A percentile compares a stretch with the other conserved stretches of the same genome.
Evolutionary conservation across 2,329 filamentous ascomycete genomes (phyloP).

Genomic region (Fonsecaea pedrosoi): DNA sequence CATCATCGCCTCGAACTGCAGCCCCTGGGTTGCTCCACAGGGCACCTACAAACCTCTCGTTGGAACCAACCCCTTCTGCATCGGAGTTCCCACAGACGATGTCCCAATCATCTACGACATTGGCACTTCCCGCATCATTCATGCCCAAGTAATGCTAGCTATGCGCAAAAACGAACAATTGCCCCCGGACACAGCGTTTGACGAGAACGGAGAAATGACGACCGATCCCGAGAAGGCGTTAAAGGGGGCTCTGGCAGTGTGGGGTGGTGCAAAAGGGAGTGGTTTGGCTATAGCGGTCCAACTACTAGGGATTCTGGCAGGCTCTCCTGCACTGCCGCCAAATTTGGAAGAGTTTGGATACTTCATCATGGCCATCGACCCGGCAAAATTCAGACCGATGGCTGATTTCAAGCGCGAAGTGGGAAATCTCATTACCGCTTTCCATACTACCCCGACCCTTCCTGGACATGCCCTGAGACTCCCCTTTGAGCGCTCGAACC

Average conservation of each 20-base stretch:
- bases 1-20: slow-evolving; percentile 30
- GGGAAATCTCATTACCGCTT: slow-evolving; percentile 21
- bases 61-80: slow-evolving; percentile 32
- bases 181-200: slow-evolving; percentile 26
- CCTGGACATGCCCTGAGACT: slow-evolving; percentile 22
- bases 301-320: slow-evolving; percentile 27
- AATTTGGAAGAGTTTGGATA: slow-evolving; percentile 28
- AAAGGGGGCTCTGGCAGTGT: slow-evolving; percentile 26
- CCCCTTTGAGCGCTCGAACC: slow-evolving; percentile 28
- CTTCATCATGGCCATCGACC: slow-evolving; percentile 30
- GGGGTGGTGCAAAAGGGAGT: slow-evolving; percentile 30
- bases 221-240: slow-evolving; percentile 26
- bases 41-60: slow-evolving; percentile 27
- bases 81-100: slow-evolving; percentile 25
- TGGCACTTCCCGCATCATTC: slow-evolving; percentile 31
- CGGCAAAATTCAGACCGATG: slow-evolving; percentile 27
- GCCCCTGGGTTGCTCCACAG: slow-evolving; percentile 29
- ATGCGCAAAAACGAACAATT: slow-evolving; percentile 23
- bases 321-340: slow-evolving; percentile 27
- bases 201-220: slow-evolving; percentile 27
- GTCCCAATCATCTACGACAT: slow-evolving; percentile 32
- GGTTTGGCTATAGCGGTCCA: slow-evolving; percentile 31
- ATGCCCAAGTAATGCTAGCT: slow-evolving; percentile 26
- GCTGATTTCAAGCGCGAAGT: slow-evolving; percentile 33
- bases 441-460: slow-evolving; percentile 21